Evolutionary conservation across 2,329 filamentous ascomycete genomes (phyloP), one percentile per base, ranked within the genome.

Genomic region (Metarhizium album): DNA sequence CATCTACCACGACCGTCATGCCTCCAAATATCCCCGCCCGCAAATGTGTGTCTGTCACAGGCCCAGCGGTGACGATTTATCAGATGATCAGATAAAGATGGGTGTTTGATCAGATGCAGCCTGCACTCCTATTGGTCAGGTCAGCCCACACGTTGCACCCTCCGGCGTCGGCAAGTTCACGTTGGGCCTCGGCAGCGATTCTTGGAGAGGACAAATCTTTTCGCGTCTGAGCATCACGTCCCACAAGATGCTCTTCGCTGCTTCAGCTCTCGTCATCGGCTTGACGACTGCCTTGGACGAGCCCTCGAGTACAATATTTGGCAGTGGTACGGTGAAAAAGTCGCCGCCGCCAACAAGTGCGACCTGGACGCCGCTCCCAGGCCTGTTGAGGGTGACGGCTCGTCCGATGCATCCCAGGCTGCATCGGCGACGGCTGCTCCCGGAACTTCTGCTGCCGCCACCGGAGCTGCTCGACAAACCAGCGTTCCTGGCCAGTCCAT

Each of bases 201-300:
- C 4, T 3, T 13, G 33, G 33, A 13, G 33, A 16, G 33, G 33
- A 13, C 29, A 14, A 43, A 48, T 38, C 46, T 45, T 52, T 54
- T 47, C 47, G 56, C 53, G 48, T 55, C 48, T 31, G 14, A 20
- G 14, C 49, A 38, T 45, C 7, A 6, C 18, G n/a, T 8, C 37
- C 18, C 29, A 37, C 58, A 63, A 54, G 8, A 68, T 68, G 65
- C 63, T 55, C 40, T 54, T 64, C 53, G 52, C 59, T 48, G 49
- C 58, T 23, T 56, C 57, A 40, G 46, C 58, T 47, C 46, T 64
- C 49, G 54, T 59, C 40, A 52, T 67, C n/a, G 60, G 59, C 60
- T 74, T 60, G 58, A 69, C 23, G 67, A 60, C 27, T 78, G 74
- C 55, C 64, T 75, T 27, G 59, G 69, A 45, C 75, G 73, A 52